Evolutionary conservation across 108 stramenopile species (phyloP).

Genomic region (Stephanodiscus minutulus): DNA sequence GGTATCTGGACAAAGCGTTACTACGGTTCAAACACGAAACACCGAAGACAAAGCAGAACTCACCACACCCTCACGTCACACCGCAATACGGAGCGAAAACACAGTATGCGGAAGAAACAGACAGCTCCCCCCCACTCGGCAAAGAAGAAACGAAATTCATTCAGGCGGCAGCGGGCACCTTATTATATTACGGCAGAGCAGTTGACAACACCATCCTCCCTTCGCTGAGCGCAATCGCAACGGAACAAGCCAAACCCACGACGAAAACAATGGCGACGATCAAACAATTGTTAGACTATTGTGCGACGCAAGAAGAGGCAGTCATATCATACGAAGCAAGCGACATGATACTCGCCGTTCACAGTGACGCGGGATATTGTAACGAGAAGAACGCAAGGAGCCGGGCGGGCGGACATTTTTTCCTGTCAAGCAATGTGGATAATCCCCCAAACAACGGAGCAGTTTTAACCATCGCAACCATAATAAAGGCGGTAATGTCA

Average conservation of each 20-base stretch:
- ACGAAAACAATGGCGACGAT: not conserved
- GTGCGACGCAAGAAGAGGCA: conserved; percentile 1
- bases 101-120: not conserved
- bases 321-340: not conserved
- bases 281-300: not conserved
- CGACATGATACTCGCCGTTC: no score
- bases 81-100: not conserved
- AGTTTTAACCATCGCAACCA: not conserved
- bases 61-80: not conserved
- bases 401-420: conserved; percentile 1
- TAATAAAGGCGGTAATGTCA: conserved; percentile 5
- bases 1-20: not conserved
- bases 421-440: not conserved
- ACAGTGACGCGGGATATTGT: not conserved
- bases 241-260: not conserved
- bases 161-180: not conserved
- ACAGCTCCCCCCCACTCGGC: not conserved
- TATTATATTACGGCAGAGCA: conserved; percentile 1
- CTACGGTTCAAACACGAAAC: not conserved
- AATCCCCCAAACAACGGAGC: not conserved
- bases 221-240: not conserved
- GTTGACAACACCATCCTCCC: not conserved
- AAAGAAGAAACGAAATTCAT: not conserved
- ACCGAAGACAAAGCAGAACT: not conserved
- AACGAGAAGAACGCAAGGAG: not conserved